Evolutionary conservation across 352 stramenopile species (phyloP), one percentile per base, ranked within the genome.

Genomic region (Phytophthora crassamura): DNA sequence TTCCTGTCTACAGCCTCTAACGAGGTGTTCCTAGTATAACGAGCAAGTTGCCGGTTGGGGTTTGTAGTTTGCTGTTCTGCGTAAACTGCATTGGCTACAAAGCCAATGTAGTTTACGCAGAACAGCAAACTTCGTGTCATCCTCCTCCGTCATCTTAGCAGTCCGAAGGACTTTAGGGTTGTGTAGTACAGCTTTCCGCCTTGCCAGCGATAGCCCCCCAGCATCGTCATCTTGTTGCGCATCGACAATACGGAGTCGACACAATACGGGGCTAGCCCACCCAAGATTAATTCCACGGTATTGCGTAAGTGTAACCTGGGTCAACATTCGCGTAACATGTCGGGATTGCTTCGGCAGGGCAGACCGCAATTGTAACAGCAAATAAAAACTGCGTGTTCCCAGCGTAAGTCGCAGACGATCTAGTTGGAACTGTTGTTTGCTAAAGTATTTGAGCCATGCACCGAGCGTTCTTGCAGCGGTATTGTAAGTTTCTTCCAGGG

Each of bases 101-200:
- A 18, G 22, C 45, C 45, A 52, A 16, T 30, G 7, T 6, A 52
- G 7, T n/a, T 52, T 52, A 15, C 15, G 25, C 4, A 52, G n/a
- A 39, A 38, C 45, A 28, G 25, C n/a, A 52, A 28, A 52, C 45
- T 20, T 3, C 3, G 28, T 25, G 28, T 14, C 47, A 15, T 52
- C 47, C 12, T 53, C 38, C 20, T 33, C 30, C 18, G 11, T 20
- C 47, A 59, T 49, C 18, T 59, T 59, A 65, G 20, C 32, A 65
- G 25, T 0, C 58, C 58, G 18, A 65, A 36, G 4, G 58, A 33
- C 28, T 65, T 65, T 28, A 59, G 47, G 5, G 38, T 14, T 20
- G 25, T 39, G 39, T 65, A 65, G 30, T 47, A 59, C 6, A 65
- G 22, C 11, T 42, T 47, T 2, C 46, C 35, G 1, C 42, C 7